Evolutionary conservation across 257 asterid genomes (phyloP), one percentile per base, ranked within the genome.

Genomic region (Jasminum sambac): DNA sequence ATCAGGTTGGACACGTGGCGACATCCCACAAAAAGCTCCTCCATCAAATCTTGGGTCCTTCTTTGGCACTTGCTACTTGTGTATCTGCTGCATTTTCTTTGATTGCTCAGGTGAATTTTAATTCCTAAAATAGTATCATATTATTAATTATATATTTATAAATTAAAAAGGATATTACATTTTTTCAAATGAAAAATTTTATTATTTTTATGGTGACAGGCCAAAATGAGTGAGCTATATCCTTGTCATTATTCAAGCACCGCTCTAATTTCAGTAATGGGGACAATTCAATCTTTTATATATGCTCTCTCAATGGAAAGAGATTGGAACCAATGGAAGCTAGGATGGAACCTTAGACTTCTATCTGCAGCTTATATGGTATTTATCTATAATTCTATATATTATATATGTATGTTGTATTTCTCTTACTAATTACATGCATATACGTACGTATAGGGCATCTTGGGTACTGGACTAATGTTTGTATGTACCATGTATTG

Each of bases 171-270:
- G 36, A 30, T 30, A 30, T 1, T 30, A 30, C 36, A 1, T 4
- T 4, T 30, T 30, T 30, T 30, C 1, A 30, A 30, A 30, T 30
- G n/a, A n/a, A 30, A 11, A 0, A 42, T 6, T 39, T 25, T 25
- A n/a, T 36, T 46, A 8, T 16, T n/a, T 25, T 55, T 2, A 36
- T n/a, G 40, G 0, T 6, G 1, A 39, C 70, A 89, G 95, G 79
- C 97, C 1, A 84, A 87, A 57, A 74, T 88, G 82, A 80, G 87
- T 43, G 57, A 80, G 67, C 36, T 21, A 19, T 92, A 84, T 43
- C 98, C 97, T 13, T 92, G 84, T 26, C 90, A 75, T 58, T 87
- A 88, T 66, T 88, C 98, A 9, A 88, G 93, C 87, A 83, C 96
- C 0, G 90, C 95, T 30, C 69, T 92, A 11, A 77, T 88, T n/a